phyloP scores from a whole-genome alignment of 148 eudicot species.

The Nyssa sinensis region DNA sequence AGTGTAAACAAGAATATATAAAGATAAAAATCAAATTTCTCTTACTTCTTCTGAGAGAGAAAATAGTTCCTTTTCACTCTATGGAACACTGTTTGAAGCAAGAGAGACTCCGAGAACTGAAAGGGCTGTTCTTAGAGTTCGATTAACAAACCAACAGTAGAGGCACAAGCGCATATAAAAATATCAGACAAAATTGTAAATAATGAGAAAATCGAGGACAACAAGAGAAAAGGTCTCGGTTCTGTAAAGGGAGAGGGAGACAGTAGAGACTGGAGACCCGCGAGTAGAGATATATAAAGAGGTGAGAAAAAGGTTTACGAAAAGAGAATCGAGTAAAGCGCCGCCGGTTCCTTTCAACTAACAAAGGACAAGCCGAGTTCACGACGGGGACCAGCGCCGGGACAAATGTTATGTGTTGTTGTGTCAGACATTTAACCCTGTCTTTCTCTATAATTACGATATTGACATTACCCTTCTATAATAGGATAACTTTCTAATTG shows the following conservation, averaged over 20 bases:
- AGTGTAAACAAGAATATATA: neutral
- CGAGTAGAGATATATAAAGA: no score
- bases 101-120: neutral
- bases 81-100: neutral
- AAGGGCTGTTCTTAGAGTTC: neutral
- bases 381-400: conserved; percentile 7
- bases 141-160: neutral
- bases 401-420: neutral
- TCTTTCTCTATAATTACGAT: neutral
- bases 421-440: neutral
- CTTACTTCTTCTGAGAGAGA: conserved; percentile 14
- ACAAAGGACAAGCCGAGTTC: conserved; percentile 15
- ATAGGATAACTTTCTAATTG: neutral
- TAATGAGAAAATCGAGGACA: conserved; percentile 22
- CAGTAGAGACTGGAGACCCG: neutral
- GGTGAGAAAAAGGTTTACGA: no score
- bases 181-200: neutral
- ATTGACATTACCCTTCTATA: neutral
- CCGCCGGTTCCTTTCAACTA: conserved; percentile 21
- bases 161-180: neutral
- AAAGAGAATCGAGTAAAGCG: neutral
- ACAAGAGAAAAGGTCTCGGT: neutral
- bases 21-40: neutral
- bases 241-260: neutral
- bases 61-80: neutral